Conservation (phyloP, 352 stramenopile species). For the Pythium inflatum region DNA sequence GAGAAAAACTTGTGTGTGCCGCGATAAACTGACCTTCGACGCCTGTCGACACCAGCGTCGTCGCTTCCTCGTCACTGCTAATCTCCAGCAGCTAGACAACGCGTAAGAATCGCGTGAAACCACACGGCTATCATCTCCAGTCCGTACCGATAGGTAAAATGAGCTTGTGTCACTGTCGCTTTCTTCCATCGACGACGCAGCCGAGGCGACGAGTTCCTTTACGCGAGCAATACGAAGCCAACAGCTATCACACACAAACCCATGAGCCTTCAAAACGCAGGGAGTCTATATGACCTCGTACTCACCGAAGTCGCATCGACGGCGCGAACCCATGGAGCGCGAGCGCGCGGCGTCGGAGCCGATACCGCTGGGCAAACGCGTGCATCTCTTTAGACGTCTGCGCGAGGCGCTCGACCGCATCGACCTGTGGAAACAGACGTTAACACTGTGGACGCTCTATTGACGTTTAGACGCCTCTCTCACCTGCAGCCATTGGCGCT, state of each 20-base stretch:
- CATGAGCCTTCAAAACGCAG: too few species aligned
- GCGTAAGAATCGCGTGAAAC: too few species aligned
- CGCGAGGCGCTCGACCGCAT: constrained; percentile 15
- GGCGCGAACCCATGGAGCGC: constrained; percentile 15
- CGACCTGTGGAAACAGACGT: constrained; percentile 6
- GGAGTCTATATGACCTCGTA: too few species aligned
- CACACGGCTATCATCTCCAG: too few species aligned
- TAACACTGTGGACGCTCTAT: background rate
- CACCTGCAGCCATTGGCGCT: constrained; percentile 51
- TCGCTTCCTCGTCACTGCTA: constrained; percentile 38
- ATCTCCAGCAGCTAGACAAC: constrained; percentile 57
- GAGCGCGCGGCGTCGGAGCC: constrained; percentile 19
- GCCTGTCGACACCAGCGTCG: constrained; percentile 49
- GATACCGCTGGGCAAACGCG: constrained; percentile 6
- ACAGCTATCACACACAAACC: constrained; percentile 16
- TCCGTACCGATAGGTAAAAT: constrained; percentile 23
- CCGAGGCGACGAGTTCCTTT: constrained; percentile 25
- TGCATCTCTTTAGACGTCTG: constrained; percentile 1
- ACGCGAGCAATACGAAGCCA: constrained; percentile 21
- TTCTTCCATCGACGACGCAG: constrained; percentile 12
- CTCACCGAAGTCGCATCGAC: constrained; percentile 3
- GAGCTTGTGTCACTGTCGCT: background rate
- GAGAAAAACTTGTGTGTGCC: background rate
- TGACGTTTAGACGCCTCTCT: background rate
- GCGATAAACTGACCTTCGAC: constrained; percentile 51